These are phyloP conservation scores for Choiromyces venosus DNA, from an alignment of 495 filamentous ascomycete genomes.

Conservation along the genomic window DNA sequence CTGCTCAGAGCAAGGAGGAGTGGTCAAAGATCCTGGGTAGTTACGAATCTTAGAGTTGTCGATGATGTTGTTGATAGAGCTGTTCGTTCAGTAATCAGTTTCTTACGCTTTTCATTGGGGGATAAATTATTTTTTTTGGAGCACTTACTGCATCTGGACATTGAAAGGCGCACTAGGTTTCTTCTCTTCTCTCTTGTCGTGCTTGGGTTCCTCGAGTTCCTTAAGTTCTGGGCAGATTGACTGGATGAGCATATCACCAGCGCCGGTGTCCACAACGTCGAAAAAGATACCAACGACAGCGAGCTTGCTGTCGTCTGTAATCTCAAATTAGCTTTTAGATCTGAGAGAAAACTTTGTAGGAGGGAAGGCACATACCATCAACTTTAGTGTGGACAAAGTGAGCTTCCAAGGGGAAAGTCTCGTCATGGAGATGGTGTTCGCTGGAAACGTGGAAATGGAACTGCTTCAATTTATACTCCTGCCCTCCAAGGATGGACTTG, in stretches of 20 bases:
- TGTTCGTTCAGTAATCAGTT: not conserved
- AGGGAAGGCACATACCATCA: conserved; percentile 5
- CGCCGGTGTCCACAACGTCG: conserved; percentile 48
- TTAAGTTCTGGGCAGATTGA: conserved; percentile 1
- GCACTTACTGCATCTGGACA: conserved; percentile 7
- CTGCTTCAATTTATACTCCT: conserved; percentile 53
- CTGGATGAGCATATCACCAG: conserved; percentile 17
- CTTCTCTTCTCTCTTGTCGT: not conserved
- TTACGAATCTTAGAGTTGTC: conserved; percentile 29
- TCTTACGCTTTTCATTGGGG: not conserved
- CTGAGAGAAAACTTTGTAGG: no score
- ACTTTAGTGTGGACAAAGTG: conserved; percentile 58
- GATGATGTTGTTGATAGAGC: conserved; percentile 14
- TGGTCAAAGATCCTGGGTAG: conserved; percentile 62
- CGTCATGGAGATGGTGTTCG: conserved; percentile 55
- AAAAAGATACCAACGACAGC: conserved; percentile 60
- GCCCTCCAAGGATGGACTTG: conserved; percentile 42
- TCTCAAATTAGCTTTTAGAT: not conserved
- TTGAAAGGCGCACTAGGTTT: not conserved
- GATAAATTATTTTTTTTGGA: not conserved
- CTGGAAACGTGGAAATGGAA: conserved; percentile 68
- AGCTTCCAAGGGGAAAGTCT: conserved; percentile 56
- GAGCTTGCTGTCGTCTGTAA: conserved; percentile 25
- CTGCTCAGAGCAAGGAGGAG: conserved; percentile 62
- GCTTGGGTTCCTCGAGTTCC: not conserved